These are phyloP conservation scores for Prunus mira DNA, from an alignment of 306 rosid genomes.

Conservation along the genomic window DNA sequence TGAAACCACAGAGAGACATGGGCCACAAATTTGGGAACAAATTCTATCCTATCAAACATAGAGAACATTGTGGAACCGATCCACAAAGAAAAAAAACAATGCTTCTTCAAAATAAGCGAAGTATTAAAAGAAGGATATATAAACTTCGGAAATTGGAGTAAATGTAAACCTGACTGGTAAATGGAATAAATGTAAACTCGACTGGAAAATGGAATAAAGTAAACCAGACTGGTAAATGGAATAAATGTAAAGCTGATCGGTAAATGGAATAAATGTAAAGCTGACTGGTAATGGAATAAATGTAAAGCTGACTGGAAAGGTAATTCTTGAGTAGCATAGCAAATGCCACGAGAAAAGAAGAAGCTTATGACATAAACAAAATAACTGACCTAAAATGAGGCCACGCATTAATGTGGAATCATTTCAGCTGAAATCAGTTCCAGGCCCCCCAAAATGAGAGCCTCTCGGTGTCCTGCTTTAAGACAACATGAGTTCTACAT, in stretches of 20 bases:
- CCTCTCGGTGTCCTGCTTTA: conserved; percentile 70
- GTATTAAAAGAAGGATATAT: conserved; percentile 10
- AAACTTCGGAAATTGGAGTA: neutral
- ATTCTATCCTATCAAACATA: conserved; percentile 8
- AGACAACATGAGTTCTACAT: conserved; percentile 63
- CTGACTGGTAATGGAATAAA: conserved; percentile 25
- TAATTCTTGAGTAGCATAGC: conserved; percentile 47
- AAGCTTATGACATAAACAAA: conserved; percentile 52
- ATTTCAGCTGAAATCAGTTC: conserved; percentile 70
- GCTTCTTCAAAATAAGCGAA: conserved; percentile 13
- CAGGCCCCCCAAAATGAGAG: conserved; percentile 73
- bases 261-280: conserved; percentile 18
- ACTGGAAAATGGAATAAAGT: conserved; percentile 16
- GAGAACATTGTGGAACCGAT: conserved; percentile 16
- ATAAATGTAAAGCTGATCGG: conserved; percentile 20
- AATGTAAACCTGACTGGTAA: conserved; percentile 2
- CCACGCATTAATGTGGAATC: conserved; percentile 72
- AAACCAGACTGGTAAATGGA: conserved; percentile 13
- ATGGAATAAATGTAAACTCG: conserved; percentile 12
- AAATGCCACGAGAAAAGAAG: conserved; percentile 48
- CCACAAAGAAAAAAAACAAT: conserved; percentile 11
- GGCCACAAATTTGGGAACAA: conserved; percentile 12
- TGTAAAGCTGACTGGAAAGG: conserved; percentile 34
- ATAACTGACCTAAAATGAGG: conserved; percentile 78
- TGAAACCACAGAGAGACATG: neutral